Evolutionary conservation across 345 rosid species (phyloP).

Genomic region (Eucalyptus viminalis): DNA sequence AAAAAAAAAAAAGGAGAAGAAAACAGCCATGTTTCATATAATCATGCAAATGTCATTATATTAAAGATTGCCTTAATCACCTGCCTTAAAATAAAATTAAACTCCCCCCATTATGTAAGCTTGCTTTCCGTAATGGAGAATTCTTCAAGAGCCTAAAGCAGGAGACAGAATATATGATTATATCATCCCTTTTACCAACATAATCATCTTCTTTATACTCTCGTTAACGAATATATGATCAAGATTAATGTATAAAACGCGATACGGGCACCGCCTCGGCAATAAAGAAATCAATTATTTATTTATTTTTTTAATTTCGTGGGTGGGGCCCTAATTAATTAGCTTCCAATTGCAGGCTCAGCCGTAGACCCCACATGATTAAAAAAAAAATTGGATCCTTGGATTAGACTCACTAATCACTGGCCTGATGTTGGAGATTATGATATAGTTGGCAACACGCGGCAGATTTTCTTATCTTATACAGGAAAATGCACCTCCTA

Average conservation of each 20-base stretch:
- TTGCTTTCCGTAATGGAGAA: background rate
- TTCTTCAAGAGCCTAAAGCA: background rate
- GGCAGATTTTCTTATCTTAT: background rate
- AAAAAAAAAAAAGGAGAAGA: background rate
- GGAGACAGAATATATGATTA: constrained; percentile 24
- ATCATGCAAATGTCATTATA: background rate
- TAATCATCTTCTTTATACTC: background rate
- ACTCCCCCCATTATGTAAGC: background rate
- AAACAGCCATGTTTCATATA: background rate
- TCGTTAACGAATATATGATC: background rate
- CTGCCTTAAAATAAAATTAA: background rate
- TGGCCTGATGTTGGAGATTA: background rate
- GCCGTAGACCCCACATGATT: background rate
- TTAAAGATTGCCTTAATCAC: background rate
- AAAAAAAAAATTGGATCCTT: background rate
- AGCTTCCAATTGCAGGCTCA: background rate
- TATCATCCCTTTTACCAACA: constrained; percentile 33
- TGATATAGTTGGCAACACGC: background rate
- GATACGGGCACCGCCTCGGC: background rate
- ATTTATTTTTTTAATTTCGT: background rate
- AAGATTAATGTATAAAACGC: background rate
- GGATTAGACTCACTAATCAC: background rate
- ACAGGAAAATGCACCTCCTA: background rate
- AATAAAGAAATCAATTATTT: background rate
- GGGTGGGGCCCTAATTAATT: background rate